Base-by-base conservation (phyloP, 2,329 filamentous ascomycete genomes). In the Biscogniauxia mediterranea region DNA sequence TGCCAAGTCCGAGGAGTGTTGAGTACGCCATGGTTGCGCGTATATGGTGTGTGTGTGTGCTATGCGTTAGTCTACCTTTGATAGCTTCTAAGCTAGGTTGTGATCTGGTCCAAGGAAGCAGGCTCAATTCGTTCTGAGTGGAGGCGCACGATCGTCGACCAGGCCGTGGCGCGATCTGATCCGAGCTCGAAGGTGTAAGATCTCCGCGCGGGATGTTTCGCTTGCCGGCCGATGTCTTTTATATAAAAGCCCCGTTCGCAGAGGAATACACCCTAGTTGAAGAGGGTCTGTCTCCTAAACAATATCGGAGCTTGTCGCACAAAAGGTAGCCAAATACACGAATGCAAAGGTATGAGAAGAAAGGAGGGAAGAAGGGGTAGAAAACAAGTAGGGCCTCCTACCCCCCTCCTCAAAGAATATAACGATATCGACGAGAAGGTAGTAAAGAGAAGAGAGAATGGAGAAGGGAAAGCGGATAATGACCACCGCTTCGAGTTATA, bases 1-100 rank as follows among this genome's bases (percentile, higher is more conserved):
- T 72, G 55, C 75, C 66, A 49, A 68, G 62, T 15, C 71, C 51
- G 54, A 70, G 57, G 54, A 68, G 50, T 65, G 70, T 58, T 58
- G 32, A 28, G 8, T 46, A 46, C 15, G 38, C 4, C 38, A 46
- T 46, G 13, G 17, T 46, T n/a, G 38, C 17, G 6, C 38, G 15
- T 46, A 46, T 46, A n/a, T 46, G 17, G 17, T 28, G 26, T 15
- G 17, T 17, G 52, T 38, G 52, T 32, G 25, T 23, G 23, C 17
- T 6, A 46, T 46, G 15, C 17, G 38, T 15, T 46, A 46, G 38
- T 46, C 38, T 46, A 46, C 38, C 2, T 6, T 46, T 17, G 38
- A 46, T n/a, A 46, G 38, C 38, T 15, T 6, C 38, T 5, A n/a
- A 46, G 13, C 7, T 46, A 46, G 38, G 15, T 46, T n/a, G 28